Conservation (phyloP, 148 eudicot genomes). For the Rhododendron simsii region DNA sequence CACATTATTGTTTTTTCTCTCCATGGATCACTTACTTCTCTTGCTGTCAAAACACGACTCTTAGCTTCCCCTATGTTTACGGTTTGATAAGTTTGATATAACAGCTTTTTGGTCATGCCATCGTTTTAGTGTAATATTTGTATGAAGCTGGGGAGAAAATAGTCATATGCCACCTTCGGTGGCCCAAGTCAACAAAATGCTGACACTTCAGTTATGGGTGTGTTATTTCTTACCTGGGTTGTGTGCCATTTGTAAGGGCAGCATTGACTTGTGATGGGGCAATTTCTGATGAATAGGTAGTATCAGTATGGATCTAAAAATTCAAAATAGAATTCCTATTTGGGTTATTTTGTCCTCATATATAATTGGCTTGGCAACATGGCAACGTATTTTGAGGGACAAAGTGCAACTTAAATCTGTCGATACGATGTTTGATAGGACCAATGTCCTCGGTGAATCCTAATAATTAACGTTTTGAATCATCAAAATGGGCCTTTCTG, state of each 20-base stretch:
- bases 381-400: neutral
- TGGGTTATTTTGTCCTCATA: neutral
- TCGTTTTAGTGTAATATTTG: neutral
- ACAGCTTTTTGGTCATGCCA: neutral
- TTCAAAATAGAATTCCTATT: neutral
- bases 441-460: neutral
- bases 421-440: neutral
- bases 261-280: neutral
- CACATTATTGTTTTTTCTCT: neutral
- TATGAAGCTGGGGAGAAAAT: neutral
- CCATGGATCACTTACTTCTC: neutral
- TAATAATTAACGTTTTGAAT: neutral
- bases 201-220: neutral
- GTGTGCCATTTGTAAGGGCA: neutral
- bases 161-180: neutral
- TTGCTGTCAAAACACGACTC: neutral
- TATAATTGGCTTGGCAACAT: neutral
- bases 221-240: neutral
- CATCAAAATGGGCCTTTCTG: neutral
- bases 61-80: conserved; percentile 1
- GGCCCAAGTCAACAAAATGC: neutral
- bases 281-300: neutral
- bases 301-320: neutral
- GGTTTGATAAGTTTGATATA: neutral
- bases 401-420: neutral